Conservation (phyloP, 2,329 filamentous ascomycete species). For the Aspergillus awamori region DNA sequence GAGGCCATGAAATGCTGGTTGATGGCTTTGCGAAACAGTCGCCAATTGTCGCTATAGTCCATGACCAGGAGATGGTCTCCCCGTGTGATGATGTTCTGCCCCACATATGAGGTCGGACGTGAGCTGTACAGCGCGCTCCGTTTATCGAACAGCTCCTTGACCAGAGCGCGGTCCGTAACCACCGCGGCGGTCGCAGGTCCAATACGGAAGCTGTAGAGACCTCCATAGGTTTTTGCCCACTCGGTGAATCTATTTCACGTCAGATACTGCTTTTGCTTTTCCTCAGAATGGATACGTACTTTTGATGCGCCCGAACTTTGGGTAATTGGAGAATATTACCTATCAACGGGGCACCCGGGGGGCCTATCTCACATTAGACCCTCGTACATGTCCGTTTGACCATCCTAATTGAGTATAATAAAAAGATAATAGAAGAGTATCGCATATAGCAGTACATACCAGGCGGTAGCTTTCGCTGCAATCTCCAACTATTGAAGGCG, state of each 20-base stretch:
- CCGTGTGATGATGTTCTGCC: conserved; percentile 46
- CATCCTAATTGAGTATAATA: too few species aligned
- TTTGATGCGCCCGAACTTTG: too few species aligned
- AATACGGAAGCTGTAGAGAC: conserved; percentile 48
- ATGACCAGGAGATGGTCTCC: conserved; percentile 54
- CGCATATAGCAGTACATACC: too few species aligned
- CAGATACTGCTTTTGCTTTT: too few species aligned
- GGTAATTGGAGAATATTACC: too few species aligned
- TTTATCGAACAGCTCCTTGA: conserved; percentile 52
- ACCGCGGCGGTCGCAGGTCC: conserved; percentile 46
- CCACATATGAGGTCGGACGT: conserved; percentile 48
- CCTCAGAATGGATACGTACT: too few species aligned
- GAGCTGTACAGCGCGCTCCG: conserved; percentile 49
- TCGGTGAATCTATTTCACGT: conserved; percentile 38
- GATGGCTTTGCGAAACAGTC: conserved; percentile 49
- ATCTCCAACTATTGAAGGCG: too few species aligned
- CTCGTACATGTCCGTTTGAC: too few species aligned
- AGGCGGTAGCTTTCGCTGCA: too few species aligned
- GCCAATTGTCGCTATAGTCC: conserved; percentile 52
- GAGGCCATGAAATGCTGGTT: conserved; percentile 52
- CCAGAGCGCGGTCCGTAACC: conserved; percentile 43
- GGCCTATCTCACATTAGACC: too few species aligned
- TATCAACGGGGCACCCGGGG: too few species aligned
- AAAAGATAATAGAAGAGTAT: too few species aligned
- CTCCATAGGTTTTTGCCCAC: conserved; percentile 50